Conservation (phyloP, 2,329 filamentous ascomycete genomes). For the Orbilia brochopaga region DNA sequence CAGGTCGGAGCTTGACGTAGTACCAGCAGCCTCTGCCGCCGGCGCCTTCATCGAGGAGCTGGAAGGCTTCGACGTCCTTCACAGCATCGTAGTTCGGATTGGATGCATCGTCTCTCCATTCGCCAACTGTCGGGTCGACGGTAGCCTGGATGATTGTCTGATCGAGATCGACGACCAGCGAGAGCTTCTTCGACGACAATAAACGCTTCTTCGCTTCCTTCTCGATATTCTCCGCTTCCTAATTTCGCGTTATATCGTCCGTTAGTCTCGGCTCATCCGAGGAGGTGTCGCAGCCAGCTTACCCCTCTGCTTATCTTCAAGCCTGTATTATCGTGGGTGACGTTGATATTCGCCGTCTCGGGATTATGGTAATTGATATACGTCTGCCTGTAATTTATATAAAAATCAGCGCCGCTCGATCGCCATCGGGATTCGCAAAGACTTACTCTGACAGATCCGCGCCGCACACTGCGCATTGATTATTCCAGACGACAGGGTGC, state of each 20-base stretch:
- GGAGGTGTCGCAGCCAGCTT: slow-evolving; percentile 9
- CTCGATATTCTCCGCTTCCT: slow-evolving; percentile 79
- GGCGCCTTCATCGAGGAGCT: slow-evolving; percentile 83
- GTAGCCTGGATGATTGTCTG: slow-evolving; percentile 98
- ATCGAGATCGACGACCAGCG: slow-evolving; percentile 93
- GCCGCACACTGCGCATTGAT: slow-evolving; percentile 88
- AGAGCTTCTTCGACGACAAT: slow-evolving; percentile 80
- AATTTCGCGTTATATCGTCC: neutral
- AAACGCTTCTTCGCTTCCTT: slow-evolving; percentile 84
- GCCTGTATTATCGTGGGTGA: slow-evolving; percentile 88
- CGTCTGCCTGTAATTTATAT: slow-evolving; percentile 66
- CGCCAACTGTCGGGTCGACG: slow-evolving; percentile 92
- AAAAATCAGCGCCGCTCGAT: slow-evolving; percentile 10
- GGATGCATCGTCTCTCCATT: slow-evolving; percentile 86
- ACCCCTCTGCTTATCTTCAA: slow-evolving; percentile 78
- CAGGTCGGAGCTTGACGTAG: slow-evolving; percentile 96
- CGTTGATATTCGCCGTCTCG: slow-evolving; percentile 87
- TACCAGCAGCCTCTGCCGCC: slow-evolving; percentile 84
- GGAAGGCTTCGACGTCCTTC: slow-evolving; percentile 85
- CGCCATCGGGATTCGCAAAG: slow-evolving; percentile 16
- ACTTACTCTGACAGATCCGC: slow-evolving; percentile 88
- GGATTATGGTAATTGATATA: slow-evolving; percentile 80
- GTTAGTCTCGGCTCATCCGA: neutral
- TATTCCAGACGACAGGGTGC: slow-evolving; percentile 88
- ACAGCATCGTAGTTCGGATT: slow-evolving; percentile 93